Conservation (phyloP, 2,329 filamentous ascomycete genomes). For the Colletotrichum sp. region DNA sequence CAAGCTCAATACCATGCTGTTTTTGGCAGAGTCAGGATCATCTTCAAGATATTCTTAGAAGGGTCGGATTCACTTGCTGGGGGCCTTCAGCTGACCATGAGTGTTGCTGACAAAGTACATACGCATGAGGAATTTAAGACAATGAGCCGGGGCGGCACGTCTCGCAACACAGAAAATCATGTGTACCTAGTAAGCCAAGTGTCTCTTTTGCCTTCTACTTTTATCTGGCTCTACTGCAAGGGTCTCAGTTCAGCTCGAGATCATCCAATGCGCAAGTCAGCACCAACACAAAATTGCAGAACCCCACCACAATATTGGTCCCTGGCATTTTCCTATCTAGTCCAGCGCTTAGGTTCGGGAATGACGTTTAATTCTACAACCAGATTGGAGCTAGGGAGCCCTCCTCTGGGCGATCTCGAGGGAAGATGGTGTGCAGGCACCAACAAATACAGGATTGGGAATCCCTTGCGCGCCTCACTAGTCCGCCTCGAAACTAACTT, state of each 20-base stretch:
- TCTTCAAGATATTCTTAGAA: neutral
- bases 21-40: neutral
- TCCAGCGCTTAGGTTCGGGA: neutral
- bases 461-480: neutral
- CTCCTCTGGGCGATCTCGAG: neutral
- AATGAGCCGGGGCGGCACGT: neutral
- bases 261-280: neutral
- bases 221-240: neutral
- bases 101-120: neutral
- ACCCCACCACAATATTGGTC: neutral
- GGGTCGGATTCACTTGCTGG: neutral
- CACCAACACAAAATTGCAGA: neutral
- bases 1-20: neutral
- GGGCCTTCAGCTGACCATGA: neutral
- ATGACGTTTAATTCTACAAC: neutral
- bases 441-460: neutral
- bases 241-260: neutral
- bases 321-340: neutral
- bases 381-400: neutral
- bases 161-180: neutral
- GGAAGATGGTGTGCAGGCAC: neutral
- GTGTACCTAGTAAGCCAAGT: neutral
- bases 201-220: neutral
- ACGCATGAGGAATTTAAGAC: neutral
- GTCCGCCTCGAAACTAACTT: neutral